These are phyloP conservation scores for Cordyceps fumosorosea DNA, from an alignment of 2,329 filamentous ascomycete genomes.

Conservation along the genomic window DNA sequence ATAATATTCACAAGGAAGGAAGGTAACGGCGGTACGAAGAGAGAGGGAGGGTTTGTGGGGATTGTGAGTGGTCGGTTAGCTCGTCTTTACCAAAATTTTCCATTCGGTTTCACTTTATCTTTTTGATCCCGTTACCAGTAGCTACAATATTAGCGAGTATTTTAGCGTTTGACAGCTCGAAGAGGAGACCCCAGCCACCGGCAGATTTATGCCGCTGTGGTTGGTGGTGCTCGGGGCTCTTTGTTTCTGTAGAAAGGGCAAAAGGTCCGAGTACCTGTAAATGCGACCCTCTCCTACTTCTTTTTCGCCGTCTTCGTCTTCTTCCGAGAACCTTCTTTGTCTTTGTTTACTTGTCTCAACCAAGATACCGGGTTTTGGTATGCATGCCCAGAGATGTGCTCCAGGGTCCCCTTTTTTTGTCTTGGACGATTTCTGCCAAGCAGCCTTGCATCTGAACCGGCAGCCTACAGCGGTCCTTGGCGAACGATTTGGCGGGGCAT, in stretches of 20 bases:
- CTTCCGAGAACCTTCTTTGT: too few species aligned
- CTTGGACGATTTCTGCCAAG: neutral
- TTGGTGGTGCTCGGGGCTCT: too few species aligned
- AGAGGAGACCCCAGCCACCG: neutral
- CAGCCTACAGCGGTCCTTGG: neutral
- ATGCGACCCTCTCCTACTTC: neutral
- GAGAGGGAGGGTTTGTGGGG: neutral
- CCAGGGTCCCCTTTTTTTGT: neutral
- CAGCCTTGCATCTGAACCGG: neutral
- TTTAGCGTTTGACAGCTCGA: neutral
- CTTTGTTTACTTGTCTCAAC: neutral
- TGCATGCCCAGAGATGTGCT: slow-evolving; percentile 2
- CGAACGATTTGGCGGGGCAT: slow-evolving; percentile 4
- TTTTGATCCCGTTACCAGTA: too few species aligned
- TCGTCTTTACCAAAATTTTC: too few species aligned
- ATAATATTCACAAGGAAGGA: neutral
- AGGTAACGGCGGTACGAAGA: neutral
- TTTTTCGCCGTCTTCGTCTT: neutral
- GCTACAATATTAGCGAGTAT: neutral
- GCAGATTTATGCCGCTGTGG: neutral
- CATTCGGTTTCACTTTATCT: too few species aligned
- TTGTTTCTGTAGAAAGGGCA: too few species aligned
- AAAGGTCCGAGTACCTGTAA: neutral
- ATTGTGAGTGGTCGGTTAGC: neutral
- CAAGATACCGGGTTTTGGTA: neutral